A percentile compares a stretch with the other conserved stretches of the same genome.
phyloP scores from a whole-genome alignment of 2,329 filamentous ascomycete species.

The Scedosporium dehoogii region DNA sequence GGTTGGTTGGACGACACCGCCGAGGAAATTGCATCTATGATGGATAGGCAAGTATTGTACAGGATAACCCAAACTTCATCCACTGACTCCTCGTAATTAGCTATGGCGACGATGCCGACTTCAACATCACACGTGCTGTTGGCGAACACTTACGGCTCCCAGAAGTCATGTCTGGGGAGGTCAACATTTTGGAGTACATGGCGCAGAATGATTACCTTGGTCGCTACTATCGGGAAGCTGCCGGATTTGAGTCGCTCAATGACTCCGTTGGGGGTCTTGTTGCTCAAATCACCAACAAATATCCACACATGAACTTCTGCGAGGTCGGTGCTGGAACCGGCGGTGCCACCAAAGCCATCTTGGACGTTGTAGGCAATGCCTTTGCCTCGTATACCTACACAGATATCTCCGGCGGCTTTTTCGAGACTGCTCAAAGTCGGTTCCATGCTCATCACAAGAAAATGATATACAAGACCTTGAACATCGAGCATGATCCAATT shows the following conservation, averaged over 20 bases:
- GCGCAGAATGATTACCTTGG: not conserved
- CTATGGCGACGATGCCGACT: not conserved
- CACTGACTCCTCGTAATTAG: not conserved
- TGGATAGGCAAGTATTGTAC: not conserved
- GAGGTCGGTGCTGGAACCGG: conserved; percentile 5
- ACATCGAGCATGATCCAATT: conserved; percentile 17
- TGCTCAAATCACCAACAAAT: conserved; percentile 10
- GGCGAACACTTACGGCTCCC: not conserved
- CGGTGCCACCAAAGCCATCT: conserved; percentile 6
- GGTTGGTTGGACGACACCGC: not conserved
- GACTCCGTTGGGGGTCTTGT: conserved; percentile 9
- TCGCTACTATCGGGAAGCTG: not conserved
- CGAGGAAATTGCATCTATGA: not conserved
- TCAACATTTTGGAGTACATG: not conserved
- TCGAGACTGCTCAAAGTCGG: conserved; percentile 11
- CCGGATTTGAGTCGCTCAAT: not conserved
- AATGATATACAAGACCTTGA: conserved; percentile 21
- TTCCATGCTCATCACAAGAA: conserved; percentile 12
- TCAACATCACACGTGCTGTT: not conserved
- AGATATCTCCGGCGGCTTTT: conserved; percentile 14
- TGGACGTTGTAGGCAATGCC: conserved; percentile 7
- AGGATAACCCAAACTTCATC: not conserved
- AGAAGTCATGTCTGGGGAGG: not conserved
- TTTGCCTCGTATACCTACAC: conserved; percentile 15
- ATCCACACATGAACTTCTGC: conserved; percentile 12